These are phyloP conservation scores for Populus pruinosa DNA, from an alignment of 345 rosid genomes.

Conservation along the genomic window DNA sequence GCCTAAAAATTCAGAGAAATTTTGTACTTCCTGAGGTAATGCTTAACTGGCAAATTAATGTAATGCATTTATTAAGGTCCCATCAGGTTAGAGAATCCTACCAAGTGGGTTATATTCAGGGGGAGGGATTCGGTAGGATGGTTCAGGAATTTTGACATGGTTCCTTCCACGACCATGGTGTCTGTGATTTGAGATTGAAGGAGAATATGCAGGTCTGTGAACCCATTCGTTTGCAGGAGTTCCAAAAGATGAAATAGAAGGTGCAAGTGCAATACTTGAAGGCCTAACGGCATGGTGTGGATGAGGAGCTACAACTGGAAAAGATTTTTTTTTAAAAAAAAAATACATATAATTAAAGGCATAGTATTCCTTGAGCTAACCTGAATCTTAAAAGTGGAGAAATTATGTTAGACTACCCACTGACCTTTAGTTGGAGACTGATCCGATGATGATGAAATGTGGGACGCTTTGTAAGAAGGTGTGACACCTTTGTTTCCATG, in stretches of 20 bases:
- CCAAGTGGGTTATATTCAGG: slow-evolving; percentile 32
- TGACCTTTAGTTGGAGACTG: slow-evolving; percentile 32
- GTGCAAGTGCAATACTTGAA: slow-evolving; percentile 51
- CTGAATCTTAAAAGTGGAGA: neutral
- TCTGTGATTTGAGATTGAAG: slow-evolving; percentile 27
- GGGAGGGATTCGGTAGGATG: slow-evolving; percentile 24
- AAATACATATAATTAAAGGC: no score
- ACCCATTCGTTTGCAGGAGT: slow-evolving; percentile 26
- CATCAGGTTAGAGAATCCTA: slow-evolving; percentile 1
- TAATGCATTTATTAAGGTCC: neutral
- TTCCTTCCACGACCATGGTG: slow-evolving; percentile 28
- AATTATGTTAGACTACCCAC: slow-evolving; percentile 1
- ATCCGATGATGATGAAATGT: slow-evolving; percentile 19
- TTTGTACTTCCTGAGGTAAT: neutral
- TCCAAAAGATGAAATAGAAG: slow-evolving; percentile 30
- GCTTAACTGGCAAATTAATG: neutral
- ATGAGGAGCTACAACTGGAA: slow-evolving; percentile 32
- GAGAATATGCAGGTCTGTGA: slow-evolving; percentile 30
- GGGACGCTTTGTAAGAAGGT: slow-evolving; percentile 19
- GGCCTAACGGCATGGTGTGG: slow-evolving; percentile 30
- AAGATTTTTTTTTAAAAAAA: neutral
- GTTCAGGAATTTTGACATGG: slow-evolving; percentile 24
- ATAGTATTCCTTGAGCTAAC: no score
- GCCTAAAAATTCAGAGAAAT: slow-evolving; percentile 19
- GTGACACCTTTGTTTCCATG: slow-evolving; percentile 21